Base-by-base conservation (phyloP, 2,329 filamentous ascomycete genomes). In the Aspergillus fischeri region DNA sequence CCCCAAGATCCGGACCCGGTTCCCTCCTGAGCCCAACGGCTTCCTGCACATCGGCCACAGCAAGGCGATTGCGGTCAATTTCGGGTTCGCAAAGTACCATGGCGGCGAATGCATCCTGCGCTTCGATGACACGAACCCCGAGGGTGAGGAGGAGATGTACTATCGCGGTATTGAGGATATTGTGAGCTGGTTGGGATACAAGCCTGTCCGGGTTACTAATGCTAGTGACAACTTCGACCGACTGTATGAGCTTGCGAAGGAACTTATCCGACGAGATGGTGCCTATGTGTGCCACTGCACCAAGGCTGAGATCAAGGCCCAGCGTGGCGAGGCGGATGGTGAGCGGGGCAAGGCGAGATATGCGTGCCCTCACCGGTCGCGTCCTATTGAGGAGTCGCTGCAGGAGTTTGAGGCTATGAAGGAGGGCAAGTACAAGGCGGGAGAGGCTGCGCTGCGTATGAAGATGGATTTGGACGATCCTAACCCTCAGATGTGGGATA, bases 401-500 rank as follows among this genome's bases (percentile, higher is more conserved):
- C 62, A 59, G 60, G 62, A 65, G 44, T 59, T 65, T 7, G 63
- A 63, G 29, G 64, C 63, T 10, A 65, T 97, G 93, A 83, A 86
- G 52, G 91, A 95, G 69, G 93, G 93, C 21, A 90, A 93, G 75
- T 97, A 97, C 76, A 87, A 89, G 72, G 87, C 91, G 1, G 86
- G 86, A 67, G 87, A 91, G 72, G 93, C 91, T 1, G 89, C 91
- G 67, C 79, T 97, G 53, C 87, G 93, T 60, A 97, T 97, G 92
- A 96, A 96, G 79, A 91, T 96, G 80, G 84, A 91, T 62, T 66
- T 87, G n/a, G 84, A 85, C 52, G 87, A 88, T 66, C 87, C 88
- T 29, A 97, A 97, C 72, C 92, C 92, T 6, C 91, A 96, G 75
- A 92, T 96, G 90, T 97, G 93, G 93, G 93, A 97, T 79, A 77